Percentiles rank a stretch among this genome's conserved stretches.
These are phyloP conservation scores for Cyanidium caldarium DNA, from an alignment of 23 red algal genomes.

Conservation along the genomic window DNA sequence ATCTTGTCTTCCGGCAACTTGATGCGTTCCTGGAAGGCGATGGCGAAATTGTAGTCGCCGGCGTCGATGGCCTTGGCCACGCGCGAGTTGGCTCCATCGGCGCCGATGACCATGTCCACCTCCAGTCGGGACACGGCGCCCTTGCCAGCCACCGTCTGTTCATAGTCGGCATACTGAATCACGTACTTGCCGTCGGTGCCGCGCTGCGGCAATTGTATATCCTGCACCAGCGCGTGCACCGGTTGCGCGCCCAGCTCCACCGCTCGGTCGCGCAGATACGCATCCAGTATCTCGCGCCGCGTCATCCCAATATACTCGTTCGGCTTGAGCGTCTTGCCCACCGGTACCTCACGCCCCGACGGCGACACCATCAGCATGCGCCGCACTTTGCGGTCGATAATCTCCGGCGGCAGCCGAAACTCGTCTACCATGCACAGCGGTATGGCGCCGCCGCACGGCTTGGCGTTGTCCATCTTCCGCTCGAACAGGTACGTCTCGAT, in stretches of 20 bases:
- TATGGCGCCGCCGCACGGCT: conserved; percentile 97
- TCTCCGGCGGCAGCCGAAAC: conserved; percentile 65
- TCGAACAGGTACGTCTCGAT: conserved; percentile 81
- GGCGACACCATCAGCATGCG: conserved; percentile 99
- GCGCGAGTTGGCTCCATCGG: conserved; percentile 95
- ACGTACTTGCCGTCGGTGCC: conserved; percentile 33
- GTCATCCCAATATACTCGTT: conserved; percentile 98
- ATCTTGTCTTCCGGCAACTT: conserved; percentile 95
- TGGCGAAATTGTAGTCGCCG: conserved; percentile 92
- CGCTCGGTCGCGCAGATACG: conserved; percentile 81
- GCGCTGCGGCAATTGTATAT: conserved; percentile 32
- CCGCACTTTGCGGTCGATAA: conserved; percentile 92
- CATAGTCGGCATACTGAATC: conserved; percentile 69
- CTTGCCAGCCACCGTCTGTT: conserved; percentile 1
- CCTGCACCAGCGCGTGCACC: conserved; percentile 87
- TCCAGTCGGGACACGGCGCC: conserved; percentile 13
- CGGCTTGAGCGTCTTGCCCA: conserved; percentile 86
- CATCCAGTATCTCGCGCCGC: conserved; percentile 81
- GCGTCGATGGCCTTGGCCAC: conserved; percentile 94
- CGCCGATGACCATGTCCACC: conserved; percentile 85
- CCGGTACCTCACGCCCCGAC: conserved; percentile 49
- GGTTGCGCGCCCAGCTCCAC: conserved; percentile 47
- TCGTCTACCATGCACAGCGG: conserved; percentile 99
- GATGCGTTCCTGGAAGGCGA: conserved; percentile 99
- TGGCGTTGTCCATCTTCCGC: conserved; percentile 97